Base-by-base conservation (phyloP, 2,329 filamentous ascomycete genomes). In the Pseudopithomyces chartarum region DNA sequence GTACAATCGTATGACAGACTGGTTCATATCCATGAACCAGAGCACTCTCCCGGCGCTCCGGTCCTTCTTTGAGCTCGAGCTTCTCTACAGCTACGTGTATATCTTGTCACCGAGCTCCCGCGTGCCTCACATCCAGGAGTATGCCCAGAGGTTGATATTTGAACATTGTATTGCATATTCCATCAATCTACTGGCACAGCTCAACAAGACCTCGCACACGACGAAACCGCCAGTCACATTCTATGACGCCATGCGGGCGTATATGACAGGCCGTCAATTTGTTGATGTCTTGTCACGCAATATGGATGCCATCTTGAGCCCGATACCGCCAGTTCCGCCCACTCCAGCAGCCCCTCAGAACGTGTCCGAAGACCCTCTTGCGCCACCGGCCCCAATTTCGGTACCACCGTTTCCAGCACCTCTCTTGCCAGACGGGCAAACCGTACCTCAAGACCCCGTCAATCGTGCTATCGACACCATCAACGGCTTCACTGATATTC, bases 11-110 rank as follows among this genome's bases (percentile, higher is more conserved):
- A 92, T 91, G 88, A 87, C 84, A 52, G 85, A 87, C 67, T 98
- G 94, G 94, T 89, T 88, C 57, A 86, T 92, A 34, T 84, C 85
- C n/a, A 84, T 96, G 12, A 90, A 92, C 0, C 78, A 81, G 36
- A 84, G 82, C 2, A 82, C 90, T 0, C 84, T 89, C 0, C 79
- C 83, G 0, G 83, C 85, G 23, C 88, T 93, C 60, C 85, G 87
- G 38, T 85, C 90, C 46, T 86, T 93, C 62, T 96, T 97, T 69
- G 90, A 95, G 60, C 85, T 97, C 15, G 95, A 99, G 71, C 78
- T 96, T 40, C 85, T 94, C 45, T 98, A 97, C 78, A 96, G 91
- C 69, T 95, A 92, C 66, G 89, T 97, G 22, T 92, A 97, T 73
- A 90, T 94, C 55, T 84, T 97, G 7, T 92, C 92, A 0, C 91